Evolutionary conservation across 23 red algal species (phyloP).

Genomic region (Cyanidiococcus yangmingshanensis): DNA sequence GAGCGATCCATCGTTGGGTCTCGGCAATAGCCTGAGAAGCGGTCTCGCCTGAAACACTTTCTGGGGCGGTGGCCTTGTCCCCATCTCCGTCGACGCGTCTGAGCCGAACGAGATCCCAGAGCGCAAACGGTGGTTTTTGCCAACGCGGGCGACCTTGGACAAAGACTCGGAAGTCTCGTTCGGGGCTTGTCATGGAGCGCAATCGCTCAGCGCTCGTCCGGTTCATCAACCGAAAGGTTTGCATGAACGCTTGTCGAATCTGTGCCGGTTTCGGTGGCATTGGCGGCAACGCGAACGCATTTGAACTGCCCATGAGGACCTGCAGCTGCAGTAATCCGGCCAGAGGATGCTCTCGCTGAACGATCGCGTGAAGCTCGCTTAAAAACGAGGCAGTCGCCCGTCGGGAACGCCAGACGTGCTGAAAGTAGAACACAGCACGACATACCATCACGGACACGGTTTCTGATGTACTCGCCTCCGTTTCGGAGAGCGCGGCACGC

Average conservation of each 20-base stretch:
- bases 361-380: neutral
- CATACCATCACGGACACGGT: neutral
- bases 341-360: neutral
- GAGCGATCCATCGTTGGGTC: neutral
- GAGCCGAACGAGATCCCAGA: too few species aligned
- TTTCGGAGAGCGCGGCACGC: neutral
- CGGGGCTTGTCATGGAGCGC: neutral
- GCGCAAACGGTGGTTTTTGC: neutral
- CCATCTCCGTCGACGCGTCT: neutral
- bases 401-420: neutral
- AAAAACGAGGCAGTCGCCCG: constrained; percentile 1
- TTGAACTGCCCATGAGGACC: neutral
- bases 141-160: neutral
- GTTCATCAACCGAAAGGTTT: neutral
- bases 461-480: neutral
- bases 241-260: neutral
- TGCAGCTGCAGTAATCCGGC: neutral
- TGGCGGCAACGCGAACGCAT: neutral
- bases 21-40: neutral
- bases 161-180: neutral
- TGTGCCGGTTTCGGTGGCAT: neutral
- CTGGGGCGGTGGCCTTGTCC: neutral
- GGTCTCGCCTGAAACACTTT: neutral
- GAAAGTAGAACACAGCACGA: constrained; percentile 1
- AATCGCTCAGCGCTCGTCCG: neutral